Evolutionary conservation across 2,329 filamentous ascomycete species (phyloP), one percentile per base, ranked within the genome.

Genomic region (Aschersonia sp.): DNA sequence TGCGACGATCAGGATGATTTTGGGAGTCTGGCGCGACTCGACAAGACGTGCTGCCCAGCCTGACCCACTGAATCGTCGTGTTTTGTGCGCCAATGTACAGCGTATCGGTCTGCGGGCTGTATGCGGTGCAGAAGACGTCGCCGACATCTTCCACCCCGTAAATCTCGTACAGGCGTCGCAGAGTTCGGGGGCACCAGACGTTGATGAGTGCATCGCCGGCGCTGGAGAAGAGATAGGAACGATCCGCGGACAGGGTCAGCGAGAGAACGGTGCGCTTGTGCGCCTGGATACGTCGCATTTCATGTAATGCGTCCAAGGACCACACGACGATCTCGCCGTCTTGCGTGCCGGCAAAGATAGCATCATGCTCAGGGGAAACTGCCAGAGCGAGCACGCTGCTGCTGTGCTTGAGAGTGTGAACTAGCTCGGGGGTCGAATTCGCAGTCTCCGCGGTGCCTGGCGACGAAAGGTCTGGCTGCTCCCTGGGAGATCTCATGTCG

Each of bases 41-140:
- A 29, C 73, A 66, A 32, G 73, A 70, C 30, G 78, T 75, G 52
- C 86, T 77, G 56, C 78, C 78, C 48, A 95, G 68, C 53, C 81
- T 76, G 56, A 87, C 85, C 92, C 92, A 98, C 72, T 95, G 89
- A 46, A 96, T 92, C 40, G 84, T 87, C 6, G 88, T 92, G 60
- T 97, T 96, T 61, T 97, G 92, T 1, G 88, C 87, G 49, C 92
- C 92, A 42, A 95, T 77, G 62, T 95, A 97, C 4, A 95, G 75
- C 0, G 85, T 94, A 55, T 90, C 78, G 57, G 87, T 73, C 54
- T 80, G 75, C 6, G 79, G 69, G 4, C 88, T 95, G 63, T 94
- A 96, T 1, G 83, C 84, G n/a, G 95, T 82, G 56, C 87, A 94
- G 63, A 97, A 97, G 50, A 98, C 80, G 67, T 98, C 92, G 50